Evolutionary conservation across 805 yeast genomes (phyloP), one percentile per base, ranked within the genome.

Genomic region (Kuraishia ogatae): DNA sequence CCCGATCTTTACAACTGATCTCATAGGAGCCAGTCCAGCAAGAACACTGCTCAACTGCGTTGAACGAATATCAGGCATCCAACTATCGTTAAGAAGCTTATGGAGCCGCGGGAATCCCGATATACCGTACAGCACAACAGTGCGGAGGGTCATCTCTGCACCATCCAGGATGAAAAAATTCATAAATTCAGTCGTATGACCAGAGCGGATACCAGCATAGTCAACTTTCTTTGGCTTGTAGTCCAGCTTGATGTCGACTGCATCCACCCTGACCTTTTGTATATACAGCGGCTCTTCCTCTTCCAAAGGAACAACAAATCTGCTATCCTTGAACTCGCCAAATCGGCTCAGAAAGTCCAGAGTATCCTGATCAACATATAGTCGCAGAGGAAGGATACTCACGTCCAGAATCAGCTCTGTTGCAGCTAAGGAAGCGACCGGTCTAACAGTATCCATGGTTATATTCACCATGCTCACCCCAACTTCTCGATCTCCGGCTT

Each of bases 291-390:
- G 77, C 56, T 87, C 94, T 50, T 85, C 90, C 56, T 72, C 77
- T 13, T 73, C 77, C 23, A 77, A 76, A n/a, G 83, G 76, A 17
- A 87, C 70, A 2, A 78, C 78, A 64, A 88, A 87, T 56, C 94
- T 69, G 1, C 72, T 61, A 62, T 89, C 96, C 63, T 82, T 85
- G 66, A 94, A 94, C 57, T 84, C 91, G 39, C 87, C 82, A 69
- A 90, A 94, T 43, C 97, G 73, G 0, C 83, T 80, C 35, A 91
- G 61, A 60, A 93, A 92, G 55, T 91, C 97, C 20, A 91, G 73
- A 0, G 97, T 89, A 63, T 93, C 98, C 66, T 94, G 99, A 67
- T 94, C 98, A 50, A 94, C 83, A 65, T 89, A 90, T 17, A 94
- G 68, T 53, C 97, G 74, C 50, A 94, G 64, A 0, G 99, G 99